Evolutionary conservation across 1,284 basidiomycete species (phyloP).

Genomic region (Kalmanozyma brasiliensis): DNA sequence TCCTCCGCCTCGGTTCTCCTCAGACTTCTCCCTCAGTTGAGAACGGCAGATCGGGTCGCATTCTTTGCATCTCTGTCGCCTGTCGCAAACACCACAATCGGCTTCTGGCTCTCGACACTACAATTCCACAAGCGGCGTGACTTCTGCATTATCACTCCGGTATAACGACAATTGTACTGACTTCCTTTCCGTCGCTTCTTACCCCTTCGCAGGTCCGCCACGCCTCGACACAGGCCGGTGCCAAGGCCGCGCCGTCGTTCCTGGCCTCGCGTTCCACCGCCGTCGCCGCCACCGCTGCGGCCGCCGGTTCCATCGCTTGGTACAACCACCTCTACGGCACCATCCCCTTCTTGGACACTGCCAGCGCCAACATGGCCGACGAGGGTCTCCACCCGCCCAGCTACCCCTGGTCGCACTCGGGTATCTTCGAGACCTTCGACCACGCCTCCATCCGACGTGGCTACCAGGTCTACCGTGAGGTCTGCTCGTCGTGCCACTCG

Average conservation of each 20-base stretch:
- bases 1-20: too few species aligned
- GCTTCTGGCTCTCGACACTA: background rate
- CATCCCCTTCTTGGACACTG: constrained; percentile 60
- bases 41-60: too few species aligned
- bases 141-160: background rate
- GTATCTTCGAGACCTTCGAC: constrained; percentile 89
- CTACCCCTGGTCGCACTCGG: constrained; percentile 92
- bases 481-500: constrained; percentile 98
- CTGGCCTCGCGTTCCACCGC: constrained; percentile 81
- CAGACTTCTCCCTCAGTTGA: too few species aligned
- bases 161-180: constrained; percentile 20
- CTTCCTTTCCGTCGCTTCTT: background rate
- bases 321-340: constrained; percentile 93
- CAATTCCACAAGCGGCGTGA: constrained; percentile 6
- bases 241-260: constrained; percentile 66
- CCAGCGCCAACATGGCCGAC: constrained; percentile 72
- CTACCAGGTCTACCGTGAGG: constrained; percentile 98
- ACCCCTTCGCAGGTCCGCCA: constrained; percentile 52
- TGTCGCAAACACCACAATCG: too few species aligned
- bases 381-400: constrained; percentile 90
- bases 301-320: constrained; percentile 91
- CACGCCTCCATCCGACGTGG: constrained; percentile 95
- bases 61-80: too few species aligned
- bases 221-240: constrained; percentile 57
- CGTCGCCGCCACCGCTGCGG: constrained; percentile 79